Conservation (phyloP, 495 filamentous ascomycete genomes). For the Penicillium daleae region DNA sequence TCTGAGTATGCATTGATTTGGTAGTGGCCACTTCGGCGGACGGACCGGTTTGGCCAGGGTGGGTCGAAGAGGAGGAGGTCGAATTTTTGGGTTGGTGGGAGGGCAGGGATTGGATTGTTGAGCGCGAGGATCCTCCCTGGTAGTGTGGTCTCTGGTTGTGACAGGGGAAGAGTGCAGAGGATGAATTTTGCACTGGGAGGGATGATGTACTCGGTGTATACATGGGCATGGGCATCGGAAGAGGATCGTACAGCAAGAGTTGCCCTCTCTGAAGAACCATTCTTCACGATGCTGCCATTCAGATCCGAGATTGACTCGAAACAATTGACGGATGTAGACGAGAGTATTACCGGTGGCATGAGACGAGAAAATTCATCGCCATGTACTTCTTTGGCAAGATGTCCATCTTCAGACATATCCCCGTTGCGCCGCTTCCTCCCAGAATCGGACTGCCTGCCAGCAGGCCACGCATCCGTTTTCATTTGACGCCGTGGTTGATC, state of each 20-base stretch:
- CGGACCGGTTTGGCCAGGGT: conserved; percentile 93
- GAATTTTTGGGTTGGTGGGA: conserved; percentile 53
- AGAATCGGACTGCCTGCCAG: not conserved
- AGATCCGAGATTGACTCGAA: conserved; percentile 39
- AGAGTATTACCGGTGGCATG: conserved; percentile 40
- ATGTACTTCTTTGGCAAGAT: not conserved
- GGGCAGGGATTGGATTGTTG: conserved; percentile 32
- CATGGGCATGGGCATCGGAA: conserved; percentile 11
- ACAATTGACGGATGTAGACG: conserved; percentile 34
- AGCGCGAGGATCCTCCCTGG: not conserved
- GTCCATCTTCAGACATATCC: not conserved
- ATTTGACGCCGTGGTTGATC: conserved; percentile 12
- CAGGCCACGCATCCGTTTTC: not conserved
- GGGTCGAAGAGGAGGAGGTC: conserved; percentile 86
- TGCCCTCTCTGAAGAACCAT: conserved; percentile 35
- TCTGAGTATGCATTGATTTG: conserved; percentile 49
- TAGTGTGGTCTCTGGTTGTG: not conserved
- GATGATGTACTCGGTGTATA: conserved; percentile 34
- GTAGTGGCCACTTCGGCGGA: conserved; percentile 70
- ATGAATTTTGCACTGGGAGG: conserved; percentile 59
- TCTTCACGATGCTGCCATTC: conserved; percentile 35
- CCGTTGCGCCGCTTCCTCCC: conserved; percentile 23
- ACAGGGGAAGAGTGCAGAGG: conserved; percentile 42
- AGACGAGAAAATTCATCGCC: not conserved
- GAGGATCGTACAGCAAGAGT: conserved; percentile 23